Conservation (phyloP, 1,284 basidiomycete species). For the Athelia psychrophila region DNA sequence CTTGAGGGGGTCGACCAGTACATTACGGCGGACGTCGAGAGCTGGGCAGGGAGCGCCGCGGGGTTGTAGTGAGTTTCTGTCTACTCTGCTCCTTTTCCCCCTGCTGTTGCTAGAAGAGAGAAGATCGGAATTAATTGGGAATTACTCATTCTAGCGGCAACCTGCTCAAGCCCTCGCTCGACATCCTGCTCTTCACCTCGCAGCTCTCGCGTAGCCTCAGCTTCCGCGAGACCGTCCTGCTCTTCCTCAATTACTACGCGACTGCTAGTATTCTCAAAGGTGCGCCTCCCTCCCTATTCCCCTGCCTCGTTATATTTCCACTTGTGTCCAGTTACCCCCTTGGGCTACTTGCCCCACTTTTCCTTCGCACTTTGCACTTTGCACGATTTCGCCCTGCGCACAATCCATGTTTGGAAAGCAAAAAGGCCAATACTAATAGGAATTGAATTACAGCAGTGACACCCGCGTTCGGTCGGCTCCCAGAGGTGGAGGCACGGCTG, state of each 20-base stretch:
- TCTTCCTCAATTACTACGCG: constrained; percentile 84
- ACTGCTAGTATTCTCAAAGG: constrained; percentile 72
- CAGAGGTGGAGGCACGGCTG: constrained; percentile 83
- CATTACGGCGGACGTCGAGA: constrained; percentile 90
- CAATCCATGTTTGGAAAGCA: too few species aligned
- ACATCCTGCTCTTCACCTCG: constrained; percentile 91
- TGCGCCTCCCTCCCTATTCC: too few species aligned
- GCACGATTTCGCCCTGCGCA: too few species aligned
- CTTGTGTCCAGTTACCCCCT: too few species aligned
- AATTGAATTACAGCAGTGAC: too few species aligned
- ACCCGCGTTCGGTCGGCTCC: constrained; percentile 91
- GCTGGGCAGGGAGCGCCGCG: constrained; percentile 87
- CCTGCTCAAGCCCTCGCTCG: constrained; percentile 88
- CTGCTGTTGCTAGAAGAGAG: too few species aligned
- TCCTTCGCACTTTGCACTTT: too few species aligned
- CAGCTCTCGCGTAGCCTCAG: constrained; percentile 89
- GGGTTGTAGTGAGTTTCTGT: constrained; percentile 75
- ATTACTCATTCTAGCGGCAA: constrained; percentile 50
- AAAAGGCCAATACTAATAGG: too few species aligned
- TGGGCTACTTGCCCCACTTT: too few species aligned
- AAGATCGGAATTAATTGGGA: neutral
- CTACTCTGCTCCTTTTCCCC: too few species aligned
- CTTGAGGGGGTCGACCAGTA: constrained; percentile 87
- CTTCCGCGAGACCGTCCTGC: constrained; percentile 71
- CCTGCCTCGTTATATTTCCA: too few species aligned